Conservation (phyloP, 2,329 filamentous ascomycete species). For the Neonectria sp. region DNA sequence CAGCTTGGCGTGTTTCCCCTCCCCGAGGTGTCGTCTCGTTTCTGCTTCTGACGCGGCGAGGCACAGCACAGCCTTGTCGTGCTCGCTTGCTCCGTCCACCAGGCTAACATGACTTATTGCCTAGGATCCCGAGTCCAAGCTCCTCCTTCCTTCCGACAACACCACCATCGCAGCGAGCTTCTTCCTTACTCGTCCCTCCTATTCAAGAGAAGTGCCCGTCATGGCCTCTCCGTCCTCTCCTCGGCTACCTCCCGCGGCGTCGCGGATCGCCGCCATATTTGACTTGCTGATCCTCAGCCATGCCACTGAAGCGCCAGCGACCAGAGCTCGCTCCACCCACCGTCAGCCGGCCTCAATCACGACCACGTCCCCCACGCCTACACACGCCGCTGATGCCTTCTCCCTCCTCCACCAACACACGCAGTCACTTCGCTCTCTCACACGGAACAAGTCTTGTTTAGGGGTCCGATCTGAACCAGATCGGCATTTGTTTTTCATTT, state of each 20-base stretch:
- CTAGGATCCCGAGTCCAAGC: slow-evolving; percentile 28
- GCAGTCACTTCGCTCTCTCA: slow-evolving; percentile 12
- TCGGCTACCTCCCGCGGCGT: neutral
- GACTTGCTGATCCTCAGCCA: slow-evolving; percentile 1
- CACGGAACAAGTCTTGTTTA: slow-evolving; percentile 3
- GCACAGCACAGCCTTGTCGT: slow-evolving; percentile 18
- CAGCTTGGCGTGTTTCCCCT: neutral
- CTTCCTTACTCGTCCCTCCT: neutral
- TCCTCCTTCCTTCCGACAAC: slow-evolving; percentile 23
- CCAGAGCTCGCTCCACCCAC: slow-evolving; percentile 1
- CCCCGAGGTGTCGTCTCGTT: neutral
- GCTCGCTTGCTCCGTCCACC: slow-evolving; percentile 7
- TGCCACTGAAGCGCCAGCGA: slow-evolving; percentile 14
- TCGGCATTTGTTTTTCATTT: slow-evolving; percentile 44
- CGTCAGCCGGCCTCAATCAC: slow-evolving; percentile 22
- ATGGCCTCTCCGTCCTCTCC: neutral
- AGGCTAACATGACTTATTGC: slow-evolving; percentile 30
- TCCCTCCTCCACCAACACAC: slow-evolving; percentile 8
- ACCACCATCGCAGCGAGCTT: slow-evolving; percentile 18
- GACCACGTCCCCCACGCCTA: slow-evolving; percentile 21
- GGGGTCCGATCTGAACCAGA: slow-evolving; percentile 37
- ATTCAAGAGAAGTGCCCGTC: neutral
- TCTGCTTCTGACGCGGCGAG: neutral
- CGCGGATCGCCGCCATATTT: neutral
- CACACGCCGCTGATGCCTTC: neutral